A percentile compares a stretch with the other conserved stretches of the same genome.
phyloP scores from a whole-genome alignment of 2,329 filamentous ascomycete species.

The Alternaria sp. region DNA sequence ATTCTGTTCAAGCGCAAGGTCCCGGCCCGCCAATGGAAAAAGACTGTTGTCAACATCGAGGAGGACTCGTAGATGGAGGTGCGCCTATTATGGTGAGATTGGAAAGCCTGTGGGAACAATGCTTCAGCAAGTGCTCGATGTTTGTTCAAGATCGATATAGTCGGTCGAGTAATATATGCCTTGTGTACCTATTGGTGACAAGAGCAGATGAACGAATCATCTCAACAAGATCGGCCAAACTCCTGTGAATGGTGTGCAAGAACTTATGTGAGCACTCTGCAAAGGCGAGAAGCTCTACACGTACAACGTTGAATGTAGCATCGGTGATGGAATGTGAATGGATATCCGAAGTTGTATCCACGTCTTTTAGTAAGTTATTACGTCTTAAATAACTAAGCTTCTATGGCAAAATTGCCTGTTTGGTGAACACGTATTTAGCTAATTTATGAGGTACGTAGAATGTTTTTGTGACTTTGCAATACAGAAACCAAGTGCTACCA shows the following conservation, averaged over 20 bases:
- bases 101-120: neutral
- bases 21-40: slow-evolving; percentile 63
- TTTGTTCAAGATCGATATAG: neutral
- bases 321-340: neutral
- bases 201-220: neutral
- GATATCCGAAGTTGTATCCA: fast-evolving
- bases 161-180: neutral
- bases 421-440: too few relatives aligned
- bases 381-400: too few relatives aligned
- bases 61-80: slow-evolving; percentile 66
- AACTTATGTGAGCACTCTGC: neutral
- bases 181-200: neutral
- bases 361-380: too few relatives aligned
- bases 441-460: too few relatives aligned
- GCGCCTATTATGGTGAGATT: neutral
- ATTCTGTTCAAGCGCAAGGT: slow-evolving; percentile 56
- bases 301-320: fast-evolving
- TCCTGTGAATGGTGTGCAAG: neutral
- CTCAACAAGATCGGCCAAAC: neutral
- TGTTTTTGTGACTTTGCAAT: too few relatives aligned
- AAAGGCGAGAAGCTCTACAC: neutral
- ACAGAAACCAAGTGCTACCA: too few relatives aligned
- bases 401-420: too few relatives aligned
- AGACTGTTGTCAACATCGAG: slow-evolving; percentile 64
- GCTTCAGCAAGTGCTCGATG: neutral